These are phyloP conservation scores for Geoglossum cookeanum DNA, from an alignment of 2,329 filamentous ascomycete species.

Conservation along the genomic window DNA sequence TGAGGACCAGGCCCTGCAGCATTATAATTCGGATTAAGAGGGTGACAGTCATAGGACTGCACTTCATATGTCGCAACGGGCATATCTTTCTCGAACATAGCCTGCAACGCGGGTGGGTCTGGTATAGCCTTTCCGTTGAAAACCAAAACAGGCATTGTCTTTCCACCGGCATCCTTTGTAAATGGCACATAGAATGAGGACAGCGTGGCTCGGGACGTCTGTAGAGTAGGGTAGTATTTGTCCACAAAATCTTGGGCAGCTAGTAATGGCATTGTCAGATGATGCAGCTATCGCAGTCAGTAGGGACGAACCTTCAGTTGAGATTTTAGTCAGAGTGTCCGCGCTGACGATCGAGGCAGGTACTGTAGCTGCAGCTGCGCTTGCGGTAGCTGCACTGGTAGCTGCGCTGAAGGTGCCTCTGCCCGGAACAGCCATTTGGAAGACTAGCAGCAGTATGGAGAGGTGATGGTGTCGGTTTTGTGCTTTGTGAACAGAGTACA, in stretches of 20 bases:
- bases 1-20: slow-evolving; percentile 30
- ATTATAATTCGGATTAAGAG: slow-evolving; percentile 48
- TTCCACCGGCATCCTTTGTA: slow-evolving; percentile 25
- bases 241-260: slow-evolving; percentile 52
- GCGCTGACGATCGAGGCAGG: slow-evolving; percentile 2
- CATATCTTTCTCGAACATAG: slow-evolving; percentile 48
- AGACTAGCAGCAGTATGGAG: no score
- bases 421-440: no score
- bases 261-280: slow-evolving; percentile 17
- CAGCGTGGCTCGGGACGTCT: slow-evolving; percentile 37
- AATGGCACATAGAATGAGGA: slow-evolving; percentile 48
- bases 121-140: slow-evolving; percentile 57
- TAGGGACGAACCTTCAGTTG: slow-evolving; percentile 9
- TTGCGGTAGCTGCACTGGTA: no score
- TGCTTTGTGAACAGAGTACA: no score
- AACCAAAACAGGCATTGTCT: slow-evolving; percentile 44
- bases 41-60: slow-evolving; percentile 57
- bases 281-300: background rate
- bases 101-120: slow-evolving; percentile 44
- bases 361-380: no score
- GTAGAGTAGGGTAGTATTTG: slow-evolving; percentile 55
- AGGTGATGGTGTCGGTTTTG: no score
- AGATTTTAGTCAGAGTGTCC: slow-evolving; percentile 9
- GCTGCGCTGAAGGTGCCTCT: no score
- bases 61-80: slow-evolving; percentile 48